These are phyloP conservation scores for Cytospora piceae DNA, from an alignment of 2,329 filamentous ascomycete species.

Conservation along the genomic window DNA sequence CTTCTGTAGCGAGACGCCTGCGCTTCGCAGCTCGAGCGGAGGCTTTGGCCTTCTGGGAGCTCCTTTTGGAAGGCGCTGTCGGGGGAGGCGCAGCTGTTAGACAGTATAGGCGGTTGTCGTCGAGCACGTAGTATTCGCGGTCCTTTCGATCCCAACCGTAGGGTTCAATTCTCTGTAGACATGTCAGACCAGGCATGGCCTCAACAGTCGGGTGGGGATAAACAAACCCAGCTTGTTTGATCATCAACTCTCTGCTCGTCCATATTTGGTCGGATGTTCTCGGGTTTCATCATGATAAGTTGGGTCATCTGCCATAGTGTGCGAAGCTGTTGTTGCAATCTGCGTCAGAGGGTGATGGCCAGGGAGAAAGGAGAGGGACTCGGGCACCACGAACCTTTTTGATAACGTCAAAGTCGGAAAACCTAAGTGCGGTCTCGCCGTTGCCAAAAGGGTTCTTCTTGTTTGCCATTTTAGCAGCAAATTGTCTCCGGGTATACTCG, in stretches of 20 bases:
- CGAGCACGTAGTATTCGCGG: conserved; percentile 84
- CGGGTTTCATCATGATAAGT: conserved; percentile 86
- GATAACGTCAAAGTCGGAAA: conserved; percentile 80
- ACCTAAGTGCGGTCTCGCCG: conserved; percentile 72
- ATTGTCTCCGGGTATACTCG: conserved; percentile 90
- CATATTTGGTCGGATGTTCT: conserved; percentile 85
- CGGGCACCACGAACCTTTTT: conserved; percentile 62
- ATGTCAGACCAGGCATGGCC: conserved; percentile 35
- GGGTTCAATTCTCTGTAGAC: conserved; percentile 70
- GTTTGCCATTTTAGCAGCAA: conserved; percentile 75
- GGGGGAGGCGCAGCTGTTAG: conserved; percentile 74
- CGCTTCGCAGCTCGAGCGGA: conserved; percentile 72
- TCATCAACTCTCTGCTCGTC: conserved; percentile 79
- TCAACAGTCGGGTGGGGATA: conserved; percentile 35
- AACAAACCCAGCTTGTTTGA: conserved; percentile 80
- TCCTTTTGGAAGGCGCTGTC: conserved; percentile 60
- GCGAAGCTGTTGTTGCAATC: conserved; percentile 56
- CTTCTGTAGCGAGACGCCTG: conserved; percentile 57
- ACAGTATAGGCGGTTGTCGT: conserved; percentile 92
- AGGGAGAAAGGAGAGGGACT: not conserved
- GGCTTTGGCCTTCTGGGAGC: conserved; percentile 67
- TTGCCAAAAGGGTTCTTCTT: conserved; percentile 80
- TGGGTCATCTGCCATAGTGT: conserved; percentile 87
- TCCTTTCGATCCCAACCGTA: conserved; percentile 89
- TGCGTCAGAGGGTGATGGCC: not conserved